Evolutionary conservation across 2,329 filamentous ascomycete genomes (phyloP).

Genomic region (Lizonia empirigonia): DNA sequence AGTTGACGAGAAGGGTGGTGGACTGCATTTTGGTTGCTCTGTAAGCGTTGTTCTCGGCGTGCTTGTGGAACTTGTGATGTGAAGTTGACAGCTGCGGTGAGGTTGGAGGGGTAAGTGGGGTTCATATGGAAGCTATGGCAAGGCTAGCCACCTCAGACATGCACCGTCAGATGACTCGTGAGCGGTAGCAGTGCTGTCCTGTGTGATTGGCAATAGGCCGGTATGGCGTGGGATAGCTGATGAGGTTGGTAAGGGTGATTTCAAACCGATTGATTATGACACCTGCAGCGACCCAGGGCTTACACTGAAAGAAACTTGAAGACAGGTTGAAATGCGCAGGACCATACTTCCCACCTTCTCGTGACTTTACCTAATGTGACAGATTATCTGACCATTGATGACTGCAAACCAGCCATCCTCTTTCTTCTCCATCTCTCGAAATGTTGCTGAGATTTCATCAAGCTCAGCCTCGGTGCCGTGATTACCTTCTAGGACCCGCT

Average conservation of each 20-base stretch:
- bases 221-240: neutral
- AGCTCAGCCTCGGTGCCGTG: conserved; percentile 48
- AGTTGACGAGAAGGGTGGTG: conserved; percentile 37
- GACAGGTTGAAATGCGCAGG: too few species aligned
- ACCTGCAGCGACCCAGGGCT: neutral
- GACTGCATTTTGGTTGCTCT: conserved; percentile 38
- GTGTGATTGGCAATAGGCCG: conserved; percentile 29
- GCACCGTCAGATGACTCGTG: conserved; percentile 41
- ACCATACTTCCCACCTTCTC: too few species aligned
- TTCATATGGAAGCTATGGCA: conserved; percentile 37
- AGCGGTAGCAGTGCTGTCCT: conserved; percentile 24
- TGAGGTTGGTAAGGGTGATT: neutral
- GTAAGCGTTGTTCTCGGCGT: too few species aligned
- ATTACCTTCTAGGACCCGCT: conserved; percentile 46
- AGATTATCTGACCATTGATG: conserved; percentile 52
- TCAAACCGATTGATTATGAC: too few species aligned
- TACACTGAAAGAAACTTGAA: too few species aligned
- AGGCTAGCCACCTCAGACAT: conserved; percentile 31
- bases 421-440: conserved; percentile 49
- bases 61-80: too few species aligned
- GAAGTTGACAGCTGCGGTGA: conserved; percentile 17
- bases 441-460: conserved; percentile 48
- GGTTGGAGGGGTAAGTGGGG: conserved; percentile 43
- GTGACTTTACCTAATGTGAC: conserved; percentile 33
- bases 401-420: conserved; percentile 52